Percentiles rank a stretch among this genome's conserved stretches.
Evolutionary conservation across 2,329 filamentous ascomycete species (phyloP).

Genomic region (Aureobasidium melanogenum): DNA sequence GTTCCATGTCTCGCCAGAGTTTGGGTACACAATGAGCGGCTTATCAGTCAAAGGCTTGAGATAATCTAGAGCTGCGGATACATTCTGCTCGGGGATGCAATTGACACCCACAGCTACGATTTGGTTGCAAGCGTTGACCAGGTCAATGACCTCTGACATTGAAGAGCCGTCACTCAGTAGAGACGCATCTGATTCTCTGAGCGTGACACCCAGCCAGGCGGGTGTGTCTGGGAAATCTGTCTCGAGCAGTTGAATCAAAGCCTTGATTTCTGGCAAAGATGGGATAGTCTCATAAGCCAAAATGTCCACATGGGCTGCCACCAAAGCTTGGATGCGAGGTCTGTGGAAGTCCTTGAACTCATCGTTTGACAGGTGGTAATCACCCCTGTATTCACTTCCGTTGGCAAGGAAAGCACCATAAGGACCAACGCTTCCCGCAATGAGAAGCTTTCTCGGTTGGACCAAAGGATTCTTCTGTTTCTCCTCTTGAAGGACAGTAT

Average conservation of each 20-base stretch:
- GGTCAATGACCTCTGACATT: slow-evolving; percentile 23
- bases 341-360: slow-evolving; percentile 36
- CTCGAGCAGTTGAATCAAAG: slow-evolving; percentile 30
- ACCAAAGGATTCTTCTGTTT: not conserved
- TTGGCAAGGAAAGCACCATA: slow-evolving; percentile 40
- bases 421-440: slow-evolving; percentile 40
- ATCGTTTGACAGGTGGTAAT: slow-evolving; percentile 25
- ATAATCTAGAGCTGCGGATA: slow-evolving; percentile 25
- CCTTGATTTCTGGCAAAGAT: slow-evolving; percentile 29
- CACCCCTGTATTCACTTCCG: slow-evolving; percentile 38
- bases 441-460: slow-evolving; percentile 20
- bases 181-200: slow-evolving; percentile 22
- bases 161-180: slow-evolving; percentile 36
- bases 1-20: slow-evolving; percentile 40
- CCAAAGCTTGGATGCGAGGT: slow-evolving; percentile 31
- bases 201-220: slow-evolving; percentile 36
- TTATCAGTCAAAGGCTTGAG: slow-evolving; percentile 25
- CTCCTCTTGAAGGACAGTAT: slow-evolving; percentile 12
- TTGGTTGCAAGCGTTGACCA: slow-evolving; percentile 24
- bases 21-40: slow-evolving; percentile 35
- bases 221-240: slow-evolving; percentile 29
- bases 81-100: slow-evolving; percentile 31
- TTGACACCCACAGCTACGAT: slow-evolving; percentile 39
- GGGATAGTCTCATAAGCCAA: slow-evolving; percentile 40
- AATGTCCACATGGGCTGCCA: slow-evolving; percentile 34